Base-by-base conservation (phyloP, 768 basidiomycete species). In the Podaxis sp. region DNA sequence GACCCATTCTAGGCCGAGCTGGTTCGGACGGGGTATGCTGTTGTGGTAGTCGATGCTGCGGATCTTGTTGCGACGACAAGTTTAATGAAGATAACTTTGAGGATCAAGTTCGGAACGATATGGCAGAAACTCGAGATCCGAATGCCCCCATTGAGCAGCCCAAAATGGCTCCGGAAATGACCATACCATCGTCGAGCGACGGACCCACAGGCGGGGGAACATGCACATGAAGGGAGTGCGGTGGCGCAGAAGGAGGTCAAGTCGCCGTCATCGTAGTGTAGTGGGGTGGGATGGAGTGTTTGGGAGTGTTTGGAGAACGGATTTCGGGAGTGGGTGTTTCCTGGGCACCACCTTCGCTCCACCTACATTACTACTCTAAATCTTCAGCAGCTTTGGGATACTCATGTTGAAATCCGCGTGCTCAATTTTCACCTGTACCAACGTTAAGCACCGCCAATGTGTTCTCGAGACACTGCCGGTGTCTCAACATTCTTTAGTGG, bases 11-110 rank as follows among this genome's bases (percentile, higher is more conserved):
- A 59, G 57, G 37, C 37, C 48, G 57, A 32, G 23, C 27, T n/a
- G 76, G 77, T 6, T 64, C 71, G 25, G 59, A 67, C 4, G 74
- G 76, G 5, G 73, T 73, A 59, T 70, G 77, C 57, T 62, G 66
- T 36, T 61, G 66, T 18, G 69, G 68, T 55, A 59, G 67, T 7
- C 65, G 32, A 35, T 82, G 82, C 61, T 83, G 80, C 64, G 77
- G 73, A 11, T 71, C 71, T 36, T 83, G 80, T 57, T 82, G 74
- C 59, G 67, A 68, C 18, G 66, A 74, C 9, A 76, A 76, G 2
- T 81, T 81, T 66, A 72, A 81, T 64, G 77, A 77, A 40, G 82
- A 83, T 62, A 69, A 66, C 1, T 77, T 81, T 64, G 79, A 79
- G 18, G 70, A 66, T 46, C 67, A 75, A 42, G 70, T 75, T 9